Conservation (phyloP, 208 protist genomes). For the Strigomonas culicis region DNA sequence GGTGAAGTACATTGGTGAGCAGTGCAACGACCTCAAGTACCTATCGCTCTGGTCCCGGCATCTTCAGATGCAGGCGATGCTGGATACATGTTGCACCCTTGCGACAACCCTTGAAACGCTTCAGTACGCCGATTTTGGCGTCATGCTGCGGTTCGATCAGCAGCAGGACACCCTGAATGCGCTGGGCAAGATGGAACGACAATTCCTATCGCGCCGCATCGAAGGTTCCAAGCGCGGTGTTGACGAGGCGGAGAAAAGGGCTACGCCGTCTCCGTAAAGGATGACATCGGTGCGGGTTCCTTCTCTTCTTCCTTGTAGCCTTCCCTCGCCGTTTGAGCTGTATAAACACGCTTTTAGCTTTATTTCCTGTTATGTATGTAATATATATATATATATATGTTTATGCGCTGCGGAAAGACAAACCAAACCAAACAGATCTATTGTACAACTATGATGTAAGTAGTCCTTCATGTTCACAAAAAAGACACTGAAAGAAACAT, state of each 20-base stretch:
- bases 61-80: conserved; percentile 43
- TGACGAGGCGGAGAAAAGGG: too few species aligned
- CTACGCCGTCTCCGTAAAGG: too few species aligned
- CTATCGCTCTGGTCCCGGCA: conserved; percentile 65
- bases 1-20: conserved; percentile 16
- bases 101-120: conserved; percentile 30
- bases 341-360: background rate
- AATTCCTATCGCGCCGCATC: conserved; percentile 37
- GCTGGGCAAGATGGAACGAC: conserved; percentile 44
- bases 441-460: too few species aligned
- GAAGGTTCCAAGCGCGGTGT: too few species aligned
- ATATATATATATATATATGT: conserved; percentile 14
- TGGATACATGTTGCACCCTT: conserved; percentile 27
- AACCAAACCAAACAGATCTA: too few species aligned
- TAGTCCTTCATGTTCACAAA: background rate
- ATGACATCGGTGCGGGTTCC: too few species aligned
- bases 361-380: background rate
- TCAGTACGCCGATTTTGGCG: conserved; percentile 58
- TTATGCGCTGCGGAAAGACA: too few species aligned
- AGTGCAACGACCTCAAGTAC: conserved; percentile 23
- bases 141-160: conserved; percentile 52
- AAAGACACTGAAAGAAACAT: background rate
- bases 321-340: too few species aligned
- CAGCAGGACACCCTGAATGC: conserved; percentile 23
- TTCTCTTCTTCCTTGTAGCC: background rate